Evolutionary conservation across 108 stramenopile genomes (phyloP).

Genomic region (Cyclotella choctawhatcheeana): DNA sequence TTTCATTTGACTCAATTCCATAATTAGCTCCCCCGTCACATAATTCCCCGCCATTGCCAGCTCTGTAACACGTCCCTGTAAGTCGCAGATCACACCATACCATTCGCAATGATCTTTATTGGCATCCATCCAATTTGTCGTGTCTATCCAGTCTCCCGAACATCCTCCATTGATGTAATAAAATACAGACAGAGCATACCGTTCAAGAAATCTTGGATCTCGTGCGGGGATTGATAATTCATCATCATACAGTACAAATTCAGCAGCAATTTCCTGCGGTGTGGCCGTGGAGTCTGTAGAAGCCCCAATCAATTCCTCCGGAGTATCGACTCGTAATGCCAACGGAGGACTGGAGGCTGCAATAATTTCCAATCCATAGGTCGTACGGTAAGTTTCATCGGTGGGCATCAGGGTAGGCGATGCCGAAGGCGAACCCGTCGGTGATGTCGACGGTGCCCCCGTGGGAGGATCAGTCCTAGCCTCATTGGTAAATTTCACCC

Average conservation of each 20-base stretch:
- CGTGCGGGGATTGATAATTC: conserved; percentile 13
- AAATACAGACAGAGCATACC: conserved; percentile 38
- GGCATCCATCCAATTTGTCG: conserved; percentile 26
- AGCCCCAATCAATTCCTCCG: conserved; percentile 39
- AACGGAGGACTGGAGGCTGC: conserved; percentile 5
- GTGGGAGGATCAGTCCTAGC: neutral
- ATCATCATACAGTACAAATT: conserved; percentile 48
- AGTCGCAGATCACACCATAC: conserved; percentile 36
- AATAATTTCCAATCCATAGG: conserved; percentile 29
- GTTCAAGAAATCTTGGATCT: conserved; percentile 41
- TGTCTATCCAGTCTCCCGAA: conserved; percentile 25
- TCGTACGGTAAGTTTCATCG: conserved; percentile 8
- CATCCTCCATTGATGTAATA: conserved; percentile 45
- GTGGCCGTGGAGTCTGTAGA: conserved; percentile 15
- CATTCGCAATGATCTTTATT: conserved; percentile 44
- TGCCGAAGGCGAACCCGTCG: neutral
- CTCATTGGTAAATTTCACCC: conserved; percentile 19
- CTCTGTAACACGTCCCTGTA: conserved; percentile 33
- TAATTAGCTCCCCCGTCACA: conserved; percentile 26
- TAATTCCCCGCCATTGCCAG: conserved; percentile 25
- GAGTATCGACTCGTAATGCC: conserved; percentile 15
- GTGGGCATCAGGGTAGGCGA: conserved; percentile 12
- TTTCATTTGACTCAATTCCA: conserved; percentile 22
- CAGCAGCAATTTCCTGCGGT: conserved; percentile 42
- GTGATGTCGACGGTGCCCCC: neutral